A percentile compares a stretch with the other conserved stretches of the same genome.
Conservation (phyloP, 2,329 filamentous ascomycete genomes). For the Colletotrichum zoysiae region DNA sequence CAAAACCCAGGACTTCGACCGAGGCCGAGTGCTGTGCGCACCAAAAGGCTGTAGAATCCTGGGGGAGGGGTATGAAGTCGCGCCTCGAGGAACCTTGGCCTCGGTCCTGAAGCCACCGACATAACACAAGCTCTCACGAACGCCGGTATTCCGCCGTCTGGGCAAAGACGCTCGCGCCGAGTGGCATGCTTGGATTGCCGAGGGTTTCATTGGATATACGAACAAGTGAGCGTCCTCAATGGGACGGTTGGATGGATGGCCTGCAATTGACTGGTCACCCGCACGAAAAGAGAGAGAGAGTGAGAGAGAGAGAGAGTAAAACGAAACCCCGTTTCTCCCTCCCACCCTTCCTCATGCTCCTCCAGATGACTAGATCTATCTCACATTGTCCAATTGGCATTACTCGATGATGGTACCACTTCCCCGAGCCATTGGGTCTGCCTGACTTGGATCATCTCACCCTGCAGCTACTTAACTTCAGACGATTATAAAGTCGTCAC, state of each 20-base stretch:
- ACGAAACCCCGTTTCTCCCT: not conserved
- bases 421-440: not conserved
- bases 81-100: not conserved
- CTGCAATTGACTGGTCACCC: not conserved
- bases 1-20: slow-evolving; percentile 9
- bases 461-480: not conserved
- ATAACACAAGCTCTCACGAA: slow-evolving; percentile 24
- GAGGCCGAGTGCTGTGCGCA: slow-evolving; percentile 1
- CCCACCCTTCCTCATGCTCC: not conserved
- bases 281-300: slow-evolving; percentile 1
- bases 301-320: too few relatives aligned
- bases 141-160: slow-evolving; percentile 17
- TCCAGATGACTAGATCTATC: not conserved
- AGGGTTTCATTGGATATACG: not conserved
- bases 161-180: not conserved
- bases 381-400: slow-evolving; percentile 1
- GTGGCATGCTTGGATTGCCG: not conserved
- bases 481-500: slow-evolving; percentile 11
- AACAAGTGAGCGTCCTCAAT: not conserved
- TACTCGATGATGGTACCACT: not conserved
- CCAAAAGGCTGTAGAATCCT: not conserved
- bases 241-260: not conserved
- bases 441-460: not conserved
- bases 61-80: not conserved
- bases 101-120: slow-evolving; percentile 40